Conservation (phyloP, 2,329 filamentous ascomycete genomes). For the Mollisiaceae sp. region DNA sequence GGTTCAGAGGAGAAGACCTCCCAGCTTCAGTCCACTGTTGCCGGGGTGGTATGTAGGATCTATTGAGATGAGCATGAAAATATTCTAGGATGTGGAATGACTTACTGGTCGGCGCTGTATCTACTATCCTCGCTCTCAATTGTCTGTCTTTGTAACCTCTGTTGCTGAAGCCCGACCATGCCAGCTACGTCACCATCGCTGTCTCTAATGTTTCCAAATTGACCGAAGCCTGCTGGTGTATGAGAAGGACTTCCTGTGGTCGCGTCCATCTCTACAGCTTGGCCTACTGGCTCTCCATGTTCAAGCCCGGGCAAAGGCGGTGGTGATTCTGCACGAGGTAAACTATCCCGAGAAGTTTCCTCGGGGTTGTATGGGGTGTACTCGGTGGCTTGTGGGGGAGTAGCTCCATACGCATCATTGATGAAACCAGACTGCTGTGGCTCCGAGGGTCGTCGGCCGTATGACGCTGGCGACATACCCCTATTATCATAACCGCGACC, state of each 20-base stretch:
- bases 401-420: constrained; percentile 25
- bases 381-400: constrained; percentile 27
- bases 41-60: constrained; percentile 58
- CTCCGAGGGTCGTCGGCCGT: constrained; percentile 35
- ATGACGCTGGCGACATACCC: constrained; percentile 21
- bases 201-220: constrained; percentile 58
- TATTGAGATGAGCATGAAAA: constrained; percentile 31
- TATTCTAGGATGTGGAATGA: constrained; percentile 22
- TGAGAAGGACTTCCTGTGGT: constrained; percentile 57
- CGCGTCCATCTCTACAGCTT: constrained; percentile 82
- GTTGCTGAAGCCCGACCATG: constrained; percentile 74
- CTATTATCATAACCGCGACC: constrained; percentile 33
- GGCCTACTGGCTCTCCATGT: constrained; percentile 53
- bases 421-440: constrained; percentile 17
- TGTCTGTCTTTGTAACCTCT: constrained; percentile 52
- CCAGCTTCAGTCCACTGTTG: constrained; percentile 59
- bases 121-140: constrained; percentile 70
- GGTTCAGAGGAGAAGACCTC: constrained; percentile 53
- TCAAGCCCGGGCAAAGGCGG: constrained; percentile 61
- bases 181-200: constrained; percentile 75
- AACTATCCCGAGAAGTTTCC: constrained; percentile 39
- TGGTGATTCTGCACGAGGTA: constrained; percentile 67
- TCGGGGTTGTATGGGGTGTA: constrained; percentile 40
- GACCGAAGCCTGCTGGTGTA: constrained; percentile 49
- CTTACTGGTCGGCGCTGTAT: constrained; percentile 78